Evolutionary conservation across 495 filamentous ascomycete species (phyloP), one percentile per base, ranked within the genome.

Genomic region (Friedmanniomyces endolithicus): DNA sequence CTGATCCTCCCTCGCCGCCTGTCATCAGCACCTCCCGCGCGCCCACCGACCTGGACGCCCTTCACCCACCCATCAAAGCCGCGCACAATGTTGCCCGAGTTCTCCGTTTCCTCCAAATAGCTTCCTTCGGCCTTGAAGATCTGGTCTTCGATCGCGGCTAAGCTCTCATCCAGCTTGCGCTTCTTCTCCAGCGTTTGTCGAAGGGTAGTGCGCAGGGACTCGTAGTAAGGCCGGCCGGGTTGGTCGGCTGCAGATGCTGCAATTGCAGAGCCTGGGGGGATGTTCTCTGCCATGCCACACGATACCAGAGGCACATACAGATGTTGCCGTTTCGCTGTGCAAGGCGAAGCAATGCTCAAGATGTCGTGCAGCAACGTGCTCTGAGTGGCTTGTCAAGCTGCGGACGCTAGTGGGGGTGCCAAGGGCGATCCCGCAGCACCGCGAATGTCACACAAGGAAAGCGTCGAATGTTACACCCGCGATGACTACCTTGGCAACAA

Each of bases 31-130:
- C 60, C 50, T 56, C 53, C 44, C 58, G 62, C 25, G 63, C 64
- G 16, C 59, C 50, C 23, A 57, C 63, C 48, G 25, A 55, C 53
- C 33, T 60, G 46, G 62, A 80, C 78, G 46, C 87, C 88, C 66
- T 98, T 98, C 72, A 95, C 90, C 70, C 95, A 97, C 61, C 86
- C 90, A 66, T 98, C 92, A 70, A 97, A 98, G 39, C 92, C 92
- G 58, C 83, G 86, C 70, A 98, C 88, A 65, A 98, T 97, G 72
- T 98, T 98, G 17, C 92, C 92, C 40, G 75, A 76, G 22, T 85
- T 85, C 16, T 88, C 94, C 11, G 67, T 68, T 59, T 88, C 87
- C 68, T 94, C 89, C 41, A 98, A 81, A 70, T 98, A 98, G 16
- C 81, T 78, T 50, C 84, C 80, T 68, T 98, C 92, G 63, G 83